Percentiles rank a stretch among this genome's conserved stretches.
Conservation (phyloP, 164 flowering plant species). For the Echeveria elegans region DNA sequence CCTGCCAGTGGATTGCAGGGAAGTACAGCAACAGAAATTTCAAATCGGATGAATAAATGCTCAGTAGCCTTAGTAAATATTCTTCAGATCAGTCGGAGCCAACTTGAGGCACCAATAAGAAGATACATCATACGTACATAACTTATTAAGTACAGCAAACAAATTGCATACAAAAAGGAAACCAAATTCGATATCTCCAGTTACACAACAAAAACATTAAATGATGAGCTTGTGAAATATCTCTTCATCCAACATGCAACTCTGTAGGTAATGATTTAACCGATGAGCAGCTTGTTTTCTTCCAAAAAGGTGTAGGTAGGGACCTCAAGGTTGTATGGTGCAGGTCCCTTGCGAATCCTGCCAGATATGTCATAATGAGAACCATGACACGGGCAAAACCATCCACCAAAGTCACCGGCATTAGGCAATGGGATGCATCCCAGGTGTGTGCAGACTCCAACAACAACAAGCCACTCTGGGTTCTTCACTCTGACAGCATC, state of each 20-base stretch:
- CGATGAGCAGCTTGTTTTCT: slow-evolving; percentile 34
- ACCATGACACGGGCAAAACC: slow-evolving; percentile 58
- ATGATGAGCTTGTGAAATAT: not conserved
- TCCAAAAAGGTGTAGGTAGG: slow-evolving; percentile 44
- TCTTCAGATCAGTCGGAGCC: not conserved
- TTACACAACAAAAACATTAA: slow-evolving; percentile 6
- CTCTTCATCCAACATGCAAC: not conserved
- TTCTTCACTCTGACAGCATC: slow-evolving; percentile 37
- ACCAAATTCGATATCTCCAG: not conserved
- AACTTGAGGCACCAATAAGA: not conserved
- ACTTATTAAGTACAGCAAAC: not conserved
- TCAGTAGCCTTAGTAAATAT: not conserved
- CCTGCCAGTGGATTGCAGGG: not conserved
- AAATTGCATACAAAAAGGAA: not conserved
- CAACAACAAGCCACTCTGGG: slow-evolving; percentile 42
- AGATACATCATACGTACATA: not conserved
- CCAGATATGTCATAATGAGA: slow-evolving; percentile 49
- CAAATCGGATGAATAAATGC: not conserved
- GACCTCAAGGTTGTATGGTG: slow-evolving; percentile 45
- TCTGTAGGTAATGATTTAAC: slow-evolving; percentile 15
- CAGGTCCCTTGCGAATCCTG: slow-evolving; percentile 48
- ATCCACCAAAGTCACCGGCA: slow-evolving; percentile 50
- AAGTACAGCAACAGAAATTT: not conserved
- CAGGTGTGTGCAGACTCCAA: slow-evolving; percentile 44
- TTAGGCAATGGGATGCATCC: slow-evolving; percentile 51